A percentile compares a stretch with the other conserved stretches of the same genome.
Evolutionary conservation across 345 rosid genomes (phyloP).

Genomic region (Eucalyptus dawsonii): DNA sequence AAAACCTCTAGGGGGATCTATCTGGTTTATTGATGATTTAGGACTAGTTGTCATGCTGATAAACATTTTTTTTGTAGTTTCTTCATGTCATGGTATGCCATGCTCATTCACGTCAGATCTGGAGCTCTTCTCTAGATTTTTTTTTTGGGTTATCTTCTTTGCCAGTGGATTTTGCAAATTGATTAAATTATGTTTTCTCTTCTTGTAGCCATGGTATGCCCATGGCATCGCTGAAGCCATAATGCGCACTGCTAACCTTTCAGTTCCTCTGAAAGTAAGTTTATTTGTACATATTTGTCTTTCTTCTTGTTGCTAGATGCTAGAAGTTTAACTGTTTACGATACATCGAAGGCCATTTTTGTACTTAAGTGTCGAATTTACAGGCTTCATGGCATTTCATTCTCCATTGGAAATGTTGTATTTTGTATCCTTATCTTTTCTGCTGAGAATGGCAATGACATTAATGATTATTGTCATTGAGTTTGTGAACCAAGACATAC

Average conservation of each 20-base stretch:
- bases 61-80: neutral
- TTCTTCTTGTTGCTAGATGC: neutral
- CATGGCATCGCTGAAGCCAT: conserved; percentile 97
- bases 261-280: conserved; percentile 75
- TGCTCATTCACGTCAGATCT: neutral
- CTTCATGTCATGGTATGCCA: neutral
- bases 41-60: neutral
- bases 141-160: neutral
- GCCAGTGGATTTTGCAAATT: neutral
- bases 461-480: neutral
- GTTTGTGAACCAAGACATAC: neutral
- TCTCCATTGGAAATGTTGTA: neutral
- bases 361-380: neutral
- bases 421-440: neutral
- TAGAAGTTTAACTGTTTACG: neutral
- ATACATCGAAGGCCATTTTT: neutral
- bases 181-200: neutral
- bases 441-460: neutral
- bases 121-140: neutral
- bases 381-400: neutral
- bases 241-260: conserved; percentile 77
- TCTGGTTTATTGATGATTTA: neutral
- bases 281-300: neutral
- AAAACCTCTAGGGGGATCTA: neutral
- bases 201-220: conserved; percentile 87